phyloP scores from a whole-genome alignment of 306 rosid species.

The Nissolia schottii region DNA sequence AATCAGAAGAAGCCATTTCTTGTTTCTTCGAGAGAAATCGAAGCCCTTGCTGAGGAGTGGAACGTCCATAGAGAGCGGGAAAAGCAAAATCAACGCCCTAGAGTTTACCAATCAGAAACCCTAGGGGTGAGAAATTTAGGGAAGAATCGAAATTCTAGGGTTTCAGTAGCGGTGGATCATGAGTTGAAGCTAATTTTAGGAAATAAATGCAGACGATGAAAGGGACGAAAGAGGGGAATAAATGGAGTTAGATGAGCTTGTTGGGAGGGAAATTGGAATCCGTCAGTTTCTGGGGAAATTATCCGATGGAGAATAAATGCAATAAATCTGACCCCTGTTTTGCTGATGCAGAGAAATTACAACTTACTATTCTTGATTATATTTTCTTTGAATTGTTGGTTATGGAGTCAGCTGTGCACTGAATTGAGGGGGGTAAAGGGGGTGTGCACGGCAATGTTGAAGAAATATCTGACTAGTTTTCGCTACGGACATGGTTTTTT shows the following conservation, averaged over 20 bases:
- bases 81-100: not conserved
- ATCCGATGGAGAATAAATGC: not conserved
- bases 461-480: not conserved
- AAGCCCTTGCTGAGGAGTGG: conserved; percentile 41
- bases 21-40: conserved; percentile 39
- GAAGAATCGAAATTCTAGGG: not conserved
- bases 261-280: not conserved
- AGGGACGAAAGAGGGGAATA: not conserved
- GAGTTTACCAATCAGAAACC: conserved; percentile 13
- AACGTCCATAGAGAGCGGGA: conserved; percentile 46
- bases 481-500: not conserved
- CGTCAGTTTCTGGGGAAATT: not conserved
- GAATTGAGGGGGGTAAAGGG: not conserved
- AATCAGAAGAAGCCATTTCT: conserved; percentile 49
- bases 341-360: not conserved
- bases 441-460: not conserved
- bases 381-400: conserved; percentile 22
- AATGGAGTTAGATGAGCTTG: not conserved
- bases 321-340: not conserved
- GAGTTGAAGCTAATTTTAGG: not conserved
- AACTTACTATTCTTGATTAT: not conserved
- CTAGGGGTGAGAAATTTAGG: not conserved
- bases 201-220: not conserved
- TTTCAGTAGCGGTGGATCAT: not conserved
- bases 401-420: not conserved